Evolutionary conservation across 257 asterid species (phyloP).

Genomic region (Solanum pimpinellifolium): DNA sequence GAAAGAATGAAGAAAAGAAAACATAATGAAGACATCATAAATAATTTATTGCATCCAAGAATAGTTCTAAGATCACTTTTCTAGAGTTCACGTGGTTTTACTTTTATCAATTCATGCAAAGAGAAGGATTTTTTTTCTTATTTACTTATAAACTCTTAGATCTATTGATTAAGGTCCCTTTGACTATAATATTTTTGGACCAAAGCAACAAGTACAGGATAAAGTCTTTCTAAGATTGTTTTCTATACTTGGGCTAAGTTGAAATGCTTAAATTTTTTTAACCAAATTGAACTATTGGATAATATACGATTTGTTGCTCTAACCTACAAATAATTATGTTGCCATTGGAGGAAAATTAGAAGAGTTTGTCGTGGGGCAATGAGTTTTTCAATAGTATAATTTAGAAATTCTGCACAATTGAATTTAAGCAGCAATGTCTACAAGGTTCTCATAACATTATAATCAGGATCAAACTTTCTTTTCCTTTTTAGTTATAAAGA

Average conservation of each 20-base stretch:
- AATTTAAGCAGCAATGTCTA: conserved; percentile 6
- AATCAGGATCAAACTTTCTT: conserved; percentile 8
- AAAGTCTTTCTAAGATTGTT: not conserved
- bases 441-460: conserved; percentile 5
- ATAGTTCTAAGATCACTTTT: not conserved
- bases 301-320: not conserved
- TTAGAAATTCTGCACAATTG: conserved; percentile 4
- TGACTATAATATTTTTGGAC: not conserved
- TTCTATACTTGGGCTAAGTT: not conserved
- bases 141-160: not conserved
- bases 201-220: not conserved
- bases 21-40: not conserved
- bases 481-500: not conserved
- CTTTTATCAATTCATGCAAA: not conserved
- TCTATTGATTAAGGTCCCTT: not conserved
- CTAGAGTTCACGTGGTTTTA: not conserved
- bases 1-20: no score
- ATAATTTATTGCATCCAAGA: not conserved
- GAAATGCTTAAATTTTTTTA: not conserved
- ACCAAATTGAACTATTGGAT: not conserved
- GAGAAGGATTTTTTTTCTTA: not conserved
- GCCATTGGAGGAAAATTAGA: not conserved
- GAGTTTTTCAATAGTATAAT: conserved; percentile 5
- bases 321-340: not conserved
- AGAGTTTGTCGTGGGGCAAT: conserved; percentile 6